A percentile compares a stretch with the other conserved stretches of the same genome.
These are phyloP conservation scores for Trichoderma gracile DNA, from an alignment of 2,329 filamentous ascomycete genomes.

Conservation along the genomic window DNA sequence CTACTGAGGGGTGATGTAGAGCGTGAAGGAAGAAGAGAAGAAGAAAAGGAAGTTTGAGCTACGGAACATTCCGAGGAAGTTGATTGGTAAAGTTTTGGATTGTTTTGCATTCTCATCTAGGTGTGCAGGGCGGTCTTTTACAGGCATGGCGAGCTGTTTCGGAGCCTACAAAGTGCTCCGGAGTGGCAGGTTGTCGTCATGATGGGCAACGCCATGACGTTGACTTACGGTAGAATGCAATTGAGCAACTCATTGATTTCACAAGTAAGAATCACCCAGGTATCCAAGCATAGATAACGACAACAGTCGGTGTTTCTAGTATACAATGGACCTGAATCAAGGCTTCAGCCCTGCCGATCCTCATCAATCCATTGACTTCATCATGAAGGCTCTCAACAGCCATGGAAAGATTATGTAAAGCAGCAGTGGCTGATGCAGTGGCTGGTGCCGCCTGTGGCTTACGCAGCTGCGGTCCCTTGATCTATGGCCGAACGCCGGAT, in stretches of 20 bases:
- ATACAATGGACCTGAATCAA: no score
- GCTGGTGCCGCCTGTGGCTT: background rate
- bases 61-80: background rate
- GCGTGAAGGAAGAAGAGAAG: background rate
- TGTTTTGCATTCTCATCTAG: background rate
- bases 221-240: no score
- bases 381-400: no score
- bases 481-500: conserved; percentile 24
- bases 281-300: no score
- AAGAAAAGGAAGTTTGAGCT: background rate
- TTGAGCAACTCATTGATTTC: no score
- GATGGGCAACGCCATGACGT: background rate
- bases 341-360: no score
- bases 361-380: no score
- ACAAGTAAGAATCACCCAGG: no score
- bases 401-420: no score
- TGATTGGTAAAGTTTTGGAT: background rate
- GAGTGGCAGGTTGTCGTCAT: background rate
- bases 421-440: background rate
- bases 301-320: no score
- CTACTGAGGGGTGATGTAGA: background rate
- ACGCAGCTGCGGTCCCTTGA: conserved; percentile 7
- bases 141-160: background rate
- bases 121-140: conserved; percentile 3
- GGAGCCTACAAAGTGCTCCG: conserved; percentile 22